phyloP scores from a whole-genome alignment of 208 protist species.

The Trypanosoma boissoni region DNA sequence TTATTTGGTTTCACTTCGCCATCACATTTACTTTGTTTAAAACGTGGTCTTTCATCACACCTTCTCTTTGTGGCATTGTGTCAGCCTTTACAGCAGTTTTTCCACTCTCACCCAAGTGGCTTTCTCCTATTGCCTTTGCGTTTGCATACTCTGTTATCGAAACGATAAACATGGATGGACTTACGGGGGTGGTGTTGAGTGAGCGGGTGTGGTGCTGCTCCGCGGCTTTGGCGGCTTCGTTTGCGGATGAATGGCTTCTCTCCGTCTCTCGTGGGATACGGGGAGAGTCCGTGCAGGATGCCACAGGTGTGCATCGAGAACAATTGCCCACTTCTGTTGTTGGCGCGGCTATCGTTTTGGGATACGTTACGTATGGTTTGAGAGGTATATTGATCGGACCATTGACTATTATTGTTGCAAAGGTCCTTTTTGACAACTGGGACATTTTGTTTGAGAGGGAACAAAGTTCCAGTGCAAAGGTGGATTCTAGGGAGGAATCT shows the following conservation, averaged over 20 bases:
- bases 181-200: slow-evolving; percentile 19
- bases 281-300: slow-evolving; percentile 28
- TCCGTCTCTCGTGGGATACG: slow-evolving; percentile 48
- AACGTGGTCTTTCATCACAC: slow-evolving; percentile 34
- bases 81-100: slow-evolving; percentile 56
- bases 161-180: slow-evolving; percentile 5
- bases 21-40: slow-evolving; percentile 60
- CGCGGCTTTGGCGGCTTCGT: slow-evolving; percentile 37
- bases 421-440: slow-evolving; percentile 76
- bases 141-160: slow-evolving; percentile 12
- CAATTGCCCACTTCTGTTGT: slow-evolving; percentile 59
- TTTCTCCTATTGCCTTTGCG: slow-evolving; percentile 46
- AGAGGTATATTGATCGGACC: slow-evolving; percentile 64
- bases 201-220: slow-evolving; percentile 29
- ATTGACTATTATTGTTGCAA: slow-evolving; percentile 67
- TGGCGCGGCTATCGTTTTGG: slow-evolving; percentile 53
- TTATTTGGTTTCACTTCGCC: slow-evolving; percentile 73
- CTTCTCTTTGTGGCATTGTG: slow-evolving; percentile 48
- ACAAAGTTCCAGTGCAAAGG: neutral
- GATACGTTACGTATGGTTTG: slow-evolving; percentile 59
- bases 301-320: slow-evolving; percentile 25
- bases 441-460: slow-evolving; percentile 34
- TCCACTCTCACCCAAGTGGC: slow-evolving; percentile 59
- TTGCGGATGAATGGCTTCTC: slow-evolving; percentile 63
- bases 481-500: neutral